Evolutionary conservation across 768 basidiomycete species (phyloP).

Genomic region (Tricholomella constricta): DNA sequence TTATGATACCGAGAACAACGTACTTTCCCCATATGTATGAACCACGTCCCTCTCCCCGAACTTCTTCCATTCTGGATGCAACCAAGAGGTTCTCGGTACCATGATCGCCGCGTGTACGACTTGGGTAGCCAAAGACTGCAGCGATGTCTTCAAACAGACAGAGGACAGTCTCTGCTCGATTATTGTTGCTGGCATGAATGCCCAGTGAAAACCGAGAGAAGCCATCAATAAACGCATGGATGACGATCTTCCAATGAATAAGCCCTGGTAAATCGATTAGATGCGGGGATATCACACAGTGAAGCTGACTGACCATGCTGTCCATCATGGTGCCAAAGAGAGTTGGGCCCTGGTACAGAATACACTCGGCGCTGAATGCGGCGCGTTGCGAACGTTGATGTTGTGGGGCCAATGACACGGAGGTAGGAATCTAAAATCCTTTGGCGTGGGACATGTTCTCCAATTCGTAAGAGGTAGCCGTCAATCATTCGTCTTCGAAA

Average conservation of each 20-base stretch:
- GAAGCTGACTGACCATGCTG: slow-evolving; percentile 27
- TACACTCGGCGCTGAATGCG: slow-evolving; percentile 24
- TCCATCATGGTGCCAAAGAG: slow-evolving; percentile 35
- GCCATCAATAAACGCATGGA: slow-evolving; percentile 34
- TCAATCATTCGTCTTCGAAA: too few relatives aligned
- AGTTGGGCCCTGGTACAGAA: slow-evolving; percentile 27
- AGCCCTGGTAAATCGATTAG: slow-evolving; percentile 22
- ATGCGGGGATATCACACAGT: background rate
- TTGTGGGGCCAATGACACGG: slow-evolving; percentile 21
- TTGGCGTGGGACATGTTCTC: slow-evolving; percentile 19
- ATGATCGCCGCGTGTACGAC: slow-evolving; percentile 33
- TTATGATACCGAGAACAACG: background rate
- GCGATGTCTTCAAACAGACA: slow-evolving; percentile 30
- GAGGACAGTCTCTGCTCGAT: slow-evolving; percentile 39
- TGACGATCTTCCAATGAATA: slow-evolving; percentile 33
- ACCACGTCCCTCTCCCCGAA: slow-evolving; percentile 21
- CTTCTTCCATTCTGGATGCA: slow-evolving; percentile 29
- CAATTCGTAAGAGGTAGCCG: too few relatives aligned
- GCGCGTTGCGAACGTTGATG: slow-evolving; percentile 13
- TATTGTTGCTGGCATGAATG: slow-evolving; percentile 40
- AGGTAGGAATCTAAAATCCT: slow-evolving; percentile 22
- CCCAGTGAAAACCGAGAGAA: slow-evolving; percentile 31
- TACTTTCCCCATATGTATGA: slow-evolving; percentile 43
- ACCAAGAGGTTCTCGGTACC: slow-evolving; percentile 35
- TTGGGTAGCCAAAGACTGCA: slow-evolving; percentile 30